Conservation (phyloP, 2,329 filamentous ascomycete species). For the Torrubiellomyces zombiae region DNA sequence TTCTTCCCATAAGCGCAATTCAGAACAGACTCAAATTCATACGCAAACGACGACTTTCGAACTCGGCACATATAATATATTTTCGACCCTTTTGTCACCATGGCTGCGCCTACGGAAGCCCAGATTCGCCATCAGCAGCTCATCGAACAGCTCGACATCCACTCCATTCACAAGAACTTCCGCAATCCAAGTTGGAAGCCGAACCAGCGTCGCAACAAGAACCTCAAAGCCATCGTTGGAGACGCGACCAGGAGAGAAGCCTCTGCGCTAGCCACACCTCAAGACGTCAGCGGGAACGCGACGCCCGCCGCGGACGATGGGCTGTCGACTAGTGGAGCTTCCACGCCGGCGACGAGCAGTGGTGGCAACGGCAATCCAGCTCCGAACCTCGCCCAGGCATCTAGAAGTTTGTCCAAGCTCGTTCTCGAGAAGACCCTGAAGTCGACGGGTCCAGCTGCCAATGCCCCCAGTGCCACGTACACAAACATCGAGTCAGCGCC, state of each 20-base stretch:
- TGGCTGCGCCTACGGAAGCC: slow-evolving; percentile 51
- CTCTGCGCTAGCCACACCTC: slow-evolving; percentile 65
- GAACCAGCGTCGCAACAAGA: slow-evolving; percentile 93
- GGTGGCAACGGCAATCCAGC: slow-evolving; percentile 24
- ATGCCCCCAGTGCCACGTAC: slow-evolving; percentile 65
- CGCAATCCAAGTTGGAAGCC: slow-evolving; percentile 84
- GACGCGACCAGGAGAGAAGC: slow-evolving; percentile 80
- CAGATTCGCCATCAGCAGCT: slow-evolving; percentile 71
- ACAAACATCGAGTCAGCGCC: slow-evolving; percentile 94
- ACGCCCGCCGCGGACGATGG: slow-evolving; percentile 42
- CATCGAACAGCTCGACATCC: slow-evolving; percentile 83
- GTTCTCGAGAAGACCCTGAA: slow-evolving; percentile 70
- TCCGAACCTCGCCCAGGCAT: slow-evolving; percentile 79
- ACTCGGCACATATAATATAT: no score
- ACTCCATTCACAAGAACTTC: slow-evolving; percentile 73
- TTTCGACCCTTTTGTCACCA: slow-evolving; percentile 30
- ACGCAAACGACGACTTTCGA: no score
- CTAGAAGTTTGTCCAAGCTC: slow-evolving; percentile 69
- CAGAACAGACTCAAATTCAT: no score
- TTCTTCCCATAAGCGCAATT: no score
- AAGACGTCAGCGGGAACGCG: slow-evolving; percentile 57
- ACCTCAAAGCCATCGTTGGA: slow-evolving; percentile 88
- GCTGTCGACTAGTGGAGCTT: slow-evolving; percentile 38
- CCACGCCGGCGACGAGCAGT: slow-evolving; percentile 32
- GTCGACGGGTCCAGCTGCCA: slow-evolving; percentile 11